Conservation (phyloP, 1,139 yeast genomes). For the Hemisphaericaspora subhashii region DNA sequence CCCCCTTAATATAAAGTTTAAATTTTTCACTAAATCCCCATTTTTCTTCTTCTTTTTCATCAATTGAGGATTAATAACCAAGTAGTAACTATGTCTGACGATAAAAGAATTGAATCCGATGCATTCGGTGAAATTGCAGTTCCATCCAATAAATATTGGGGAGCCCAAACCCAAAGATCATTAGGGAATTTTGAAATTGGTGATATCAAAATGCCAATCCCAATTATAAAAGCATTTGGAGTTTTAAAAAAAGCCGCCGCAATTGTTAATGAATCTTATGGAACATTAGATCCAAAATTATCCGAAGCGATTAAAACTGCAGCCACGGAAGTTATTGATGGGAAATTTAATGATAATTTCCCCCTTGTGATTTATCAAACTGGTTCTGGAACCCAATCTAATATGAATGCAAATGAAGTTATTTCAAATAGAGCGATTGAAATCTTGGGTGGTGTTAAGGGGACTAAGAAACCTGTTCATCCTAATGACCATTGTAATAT, state of each 20-base stretch:
- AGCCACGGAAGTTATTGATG: slow-evolving; percentile 91
- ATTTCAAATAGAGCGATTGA: slow-evolving; percentile 98
- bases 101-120: slow-evolving; percentile 60
- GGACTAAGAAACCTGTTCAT: slow-evolving; percentile 91
- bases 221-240: slow-evolving; percentile 90
- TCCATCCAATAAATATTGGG: slow-evolving; percentile 85
- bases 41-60: no score
- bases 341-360: slow-evolving; percentile 90
- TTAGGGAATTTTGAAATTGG: slow-evolving; percentile 93
- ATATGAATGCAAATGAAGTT: slow-evolving; percentile 98
- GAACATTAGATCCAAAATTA: slow-evolving; percentile 76
- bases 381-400: slow-evolving; percentile 97
- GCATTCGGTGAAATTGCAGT: slow-evolving; percentile 97
- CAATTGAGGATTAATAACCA: no score
- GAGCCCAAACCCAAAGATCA: slow-evolving; percentile 97
- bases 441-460: slow-evolving; percentile 85
- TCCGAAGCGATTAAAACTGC: slow-evolving; percentile 88
- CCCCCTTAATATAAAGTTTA: no score
- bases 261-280: slow-evolving; percentile 79
- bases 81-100: not conserved
- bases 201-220: slow-evolving; percentile 92
- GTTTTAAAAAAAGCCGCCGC: slow-evolving; percentile 94
- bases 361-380: slow-evolving; percentile 98
- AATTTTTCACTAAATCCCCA: no score
- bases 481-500: slow-evolving; percentile 98